Evolutionary conservation across 371 early-diverging fungal genomes (phyloP).

Genomic region (Apophysomyces ossiformis): DNA sequence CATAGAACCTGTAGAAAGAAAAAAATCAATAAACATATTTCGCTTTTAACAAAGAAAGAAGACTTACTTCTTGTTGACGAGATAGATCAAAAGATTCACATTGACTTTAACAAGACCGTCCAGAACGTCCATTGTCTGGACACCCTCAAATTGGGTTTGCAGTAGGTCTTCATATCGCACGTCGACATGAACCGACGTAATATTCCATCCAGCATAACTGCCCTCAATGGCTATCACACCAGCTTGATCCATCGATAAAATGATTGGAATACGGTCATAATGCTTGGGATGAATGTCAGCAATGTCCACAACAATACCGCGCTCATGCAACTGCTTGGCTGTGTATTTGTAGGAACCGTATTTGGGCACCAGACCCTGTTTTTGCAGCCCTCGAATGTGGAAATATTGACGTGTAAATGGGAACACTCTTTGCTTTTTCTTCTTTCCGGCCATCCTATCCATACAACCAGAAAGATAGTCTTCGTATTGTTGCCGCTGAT

Average conservation of each 20-base stretch:
- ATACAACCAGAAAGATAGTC: slow-evolving; percentile 91
- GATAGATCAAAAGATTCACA: slow-evolving; percentile 90
- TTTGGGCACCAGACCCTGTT: slow-evolving; percentile 86
- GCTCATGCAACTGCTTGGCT: slow-evolving; percentile 88
- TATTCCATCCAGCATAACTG: slow-evolving; percentile 76
- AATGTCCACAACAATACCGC: slow-evolving; percentile 90
- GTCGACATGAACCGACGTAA: slow-evolving; percentile 80
- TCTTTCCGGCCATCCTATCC: slow-evolving; percentile 81
- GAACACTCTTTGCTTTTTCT: slow-evolving; percentile 72
- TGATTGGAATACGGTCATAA: slow-evolving; percentile 87
- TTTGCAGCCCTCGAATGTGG: slow-evolving; percentile 86
- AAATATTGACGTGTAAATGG: slow-evolving; percentile 94
- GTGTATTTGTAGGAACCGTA: slow-evolving; percentile 98
- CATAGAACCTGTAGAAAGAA: slow-evolving; percentile 26
- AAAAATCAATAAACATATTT: neutral
- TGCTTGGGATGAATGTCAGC: slow-evolving; percentile 82
- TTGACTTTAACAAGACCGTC: slow-evolving; percentile 94
- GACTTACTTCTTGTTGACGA: slow-evolving; percentile 96
- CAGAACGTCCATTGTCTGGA: slow-evolving; percentile 84
- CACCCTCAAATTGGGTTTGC: slow-evolving; percentile 92
- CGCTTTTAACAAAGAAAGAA: neutral
- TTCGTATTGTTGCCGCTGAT: slow-evolving; percentile 87
- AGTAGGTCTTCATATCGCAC: slow-evolving; percentile 91
- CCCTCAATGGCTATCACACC: slow-evolving; percentile 91
- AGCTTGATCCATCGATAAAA: slow-evolving; percentile 90